Conservation (phyloP, 192 early-diverging fungal species). For the Pilaira anomala region DNA sequence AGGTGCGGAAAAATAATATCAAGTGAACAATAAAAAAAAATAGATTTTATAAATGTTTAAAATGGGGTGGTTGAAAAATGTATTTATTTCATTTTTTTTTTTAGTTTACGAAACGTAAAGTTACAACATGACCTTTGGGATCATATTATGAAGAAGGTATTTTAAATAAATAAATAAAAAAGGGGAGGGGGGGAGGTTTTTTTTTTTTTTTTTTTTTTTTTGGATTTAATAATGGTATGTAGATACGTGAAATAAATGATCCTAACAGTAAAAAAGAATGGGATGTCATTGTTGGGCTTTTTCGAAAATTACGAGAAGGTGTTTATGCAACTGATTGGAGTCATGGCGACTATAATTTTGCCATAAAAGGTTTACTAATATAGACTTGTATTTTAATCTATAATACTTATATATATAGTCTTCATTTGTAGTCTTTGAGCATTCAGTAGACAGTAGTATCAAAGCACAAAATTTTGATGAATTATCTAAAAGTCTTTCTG, state of each 20-base stretch:
- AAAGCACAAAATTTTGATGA: constrained; percentile 1
- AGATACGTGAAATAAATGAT: not conserved
- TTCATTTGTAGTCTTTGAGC: constrained; percentile 9
- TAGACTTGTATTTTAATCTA: not conserved
- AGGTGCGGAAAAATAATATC: no score
- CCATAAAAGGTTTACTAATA: not conserved
- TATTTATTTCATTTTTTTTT: not conserved
- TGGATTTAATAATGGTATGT: not conserved
- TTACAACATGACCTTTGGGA: not conserved
- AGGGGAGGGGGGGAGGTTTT: no score
- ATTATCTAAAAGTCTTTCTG: constrained; percentile 3
- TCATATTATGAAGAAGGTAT: not conserved
- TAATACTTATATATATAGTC: not conserved
- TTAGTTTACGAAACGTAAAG: not conserved
- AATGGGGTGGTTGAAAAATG: not conserved
- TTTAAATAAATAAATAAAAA: no score
- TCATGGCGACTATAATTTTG: not conserved
- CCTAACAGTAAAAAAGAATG: not conserved
- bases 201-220: not conserved
- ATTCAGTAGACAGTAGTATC: not conserved
- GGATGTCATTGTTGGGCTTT: not conserved
- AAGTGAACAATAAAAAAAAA: not conserved
- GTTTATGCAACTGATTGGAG: constrained; percentile 15
- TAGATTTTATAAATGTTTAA: not conserved
- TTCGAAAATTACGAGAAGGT: constrained; percentile 16